Conservation (phyloP, 257 asterid genomes). For the Ilex aquifolium region DNA sequence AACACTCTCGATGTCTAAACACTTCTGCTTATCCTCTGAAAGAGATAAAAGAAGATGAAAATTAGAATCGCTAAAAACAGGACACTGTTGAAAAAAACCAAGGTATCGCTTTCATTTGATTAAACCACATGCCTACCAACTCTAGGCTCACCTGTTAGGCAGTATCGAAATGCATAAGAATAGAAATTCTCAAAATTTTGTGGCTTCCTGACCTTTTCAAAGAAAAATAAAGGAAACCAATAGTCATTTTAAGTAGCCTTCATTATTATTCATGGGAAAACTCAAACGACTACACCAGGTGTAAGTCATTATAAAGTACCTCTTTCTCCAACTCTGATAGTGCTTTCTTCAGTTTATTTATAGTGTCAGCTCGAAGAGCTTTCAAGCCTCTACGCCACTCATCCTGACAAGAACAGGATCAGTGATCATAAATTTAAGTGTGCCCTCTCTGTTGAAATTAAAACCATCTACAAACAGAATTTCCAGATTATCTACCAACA, state of each 20-base stretch:
- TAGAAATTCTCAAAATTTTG: slow-evolving; percentile 62
- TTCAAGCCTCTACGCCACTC: slow-evolving; percentile 82
- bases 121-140: background rate
- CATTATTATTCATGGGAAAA: background rate
- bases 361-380: slow-evolving; percentile 50
- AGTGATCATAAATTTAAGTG: background rate
- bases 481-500: background rate
- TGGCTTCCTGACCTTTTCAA: slow-evolving; percentile 59
- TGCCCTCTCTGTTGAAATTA: background rate
- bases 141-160: slow-evolving; percentile 58
- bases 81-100: slow-evolving; percentile 2
- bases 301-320: slow-evolving; percentile 27
- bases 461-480: background rate
- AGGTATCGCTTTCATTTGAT: slow-evolving; percentile 2
- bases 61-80: background rate
- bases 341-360: slow-evolving; percentile 51
- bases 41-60: slow-evolving; percentile 16
- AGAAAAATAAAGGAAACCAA: slow-evolving; percentile 11
- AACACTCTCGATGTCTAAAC: slow-evolving; percentile 66
- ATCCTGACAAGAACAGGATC: slow-evolving; percentile 32
- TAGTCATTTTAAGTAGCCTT: background rate
- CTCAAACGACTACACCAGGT: background rate
- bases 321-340: slow-evolving; percentile 59
- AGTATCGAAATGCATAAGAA: slow-evolving; percentile 54
- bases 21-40: slow-evolving; percentile 80